Evolutionary conservation across 179 eudicot genomes (phyloP).

Genomic region (Dionaea muscipula): DNA sequence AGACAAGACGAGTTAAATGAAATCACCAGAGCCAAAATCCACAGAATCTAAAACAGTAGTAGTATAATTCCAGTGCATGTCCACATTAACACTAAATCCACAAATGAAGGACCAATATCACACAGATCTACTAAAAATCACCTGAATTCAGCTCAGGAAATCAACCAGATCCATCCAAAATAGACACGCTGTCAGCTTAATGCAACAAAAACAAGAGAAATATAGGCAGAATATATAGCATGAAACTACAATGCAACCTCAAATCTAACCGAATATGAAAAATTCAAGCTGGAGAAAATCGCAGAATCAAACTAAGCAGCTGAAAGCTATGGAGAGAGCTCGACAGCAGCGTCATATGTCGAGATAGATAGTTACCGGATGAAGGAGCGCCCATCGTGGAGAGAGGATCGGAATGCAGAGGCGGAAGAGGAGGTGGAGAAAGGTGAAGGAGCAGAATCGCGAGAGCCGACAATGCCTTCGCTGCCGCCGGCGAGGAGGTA

Average conservation of each 20-base stretch:
- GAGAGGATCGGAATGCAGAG: constrained; percentile 14
- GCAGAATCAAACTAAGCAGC: not conserved
- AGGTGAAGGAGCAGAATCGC: constrained; percentile 14
- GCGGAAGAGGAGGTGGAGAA: constrained; percentile 14
- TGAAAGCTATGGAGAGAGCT: not conserved
- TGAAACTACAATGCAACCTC: not conserved
- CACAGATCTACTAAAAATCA: no score
- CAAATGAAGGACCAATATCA: no score
- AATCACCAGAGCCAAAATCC: no score
- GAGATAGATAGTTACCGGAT: constrained; percentile 31
- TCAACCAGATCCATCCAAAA: no score
- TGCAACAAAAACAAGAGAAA: not conserved
- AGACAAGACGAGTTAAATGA: no score
- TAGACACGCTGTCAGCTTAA: no score
- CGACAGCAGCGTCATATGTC: not conserved
- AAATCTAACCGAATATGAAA: not conserved
- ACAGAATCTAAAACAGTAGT: no score
- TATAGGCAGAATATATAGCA: not conserved
- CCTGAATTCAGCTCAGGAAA: no score
- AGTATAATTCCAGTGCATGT: no score
- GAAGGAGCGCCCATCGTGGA: constrained; percentile 54
- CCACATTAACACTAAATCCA: no score
- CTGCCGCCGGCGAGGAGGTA: constrained; percentile 83
- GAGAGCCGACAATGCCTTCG: constrained; percentile 61
- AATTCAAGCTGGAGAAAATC: not conserved